Base-by-base conservation (phyloP, 2,329 filamentous ascomycete genomes). In the Stachybotrys chartarum region DNA sequence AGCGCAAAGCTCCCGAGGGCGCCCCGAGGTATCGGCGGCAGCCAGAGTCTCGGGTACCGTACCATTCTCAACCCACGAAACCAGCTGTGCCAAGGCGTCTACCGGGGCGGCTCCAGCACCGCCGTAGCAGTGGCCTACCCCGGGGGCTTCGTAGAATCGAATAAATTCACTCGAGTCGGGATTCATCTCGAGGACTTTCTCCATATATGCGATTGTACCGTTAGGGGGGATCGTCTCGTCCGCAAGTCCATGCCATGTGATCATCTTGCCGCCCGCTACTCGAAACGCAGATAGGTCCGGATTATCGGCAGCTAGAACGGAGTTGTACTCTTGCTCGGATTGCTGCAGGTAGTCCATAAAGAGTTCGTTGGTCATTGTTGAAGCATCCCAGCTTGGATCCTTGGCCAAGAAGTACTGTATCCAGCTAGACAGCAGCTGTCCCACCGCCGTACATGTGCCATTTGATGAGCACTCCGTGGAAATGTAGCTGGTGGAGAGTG, bases 331-430 rank as follows among this genome's bases (percentile, higher is more conserved):
- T 30, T 8, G 14, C 7, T 39, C 30, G 31, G 50, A 32, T 30
- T 51, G 24, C 7, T 51, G 12, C 11, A 51, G 16, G 31, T n/a
- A 30, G 31, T n/a, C 18, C 7, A 31, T 11, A 39, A 51, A 32
- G 30, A 35, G 18, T 30, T 35, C 31, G 31, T 52, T 17, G 17
- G 30, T 59, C 12, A 61, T 5, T 7, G 55, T 50, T 0, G 46
- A 47, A 1, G 67, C 31, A 18, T 64, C 63, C 50, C 66, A 65
- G 30, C 64, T 53, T 10, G 66, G 61, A 10, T 68, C 65, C 7
- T 65, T 58, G 44, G 70, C 54, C 24, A 68, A 57, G 31, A 64
- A 67, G 30, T 65, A 60, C 4, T 56, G 52, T 14, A 61, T 54
- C 66, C 64, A 66, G 44, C 58, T 57, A 3, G 45, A 48, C 1